Conservation (phyloP, 176 grass and related monocot genomes). For the Musa itinerans region DNA sequence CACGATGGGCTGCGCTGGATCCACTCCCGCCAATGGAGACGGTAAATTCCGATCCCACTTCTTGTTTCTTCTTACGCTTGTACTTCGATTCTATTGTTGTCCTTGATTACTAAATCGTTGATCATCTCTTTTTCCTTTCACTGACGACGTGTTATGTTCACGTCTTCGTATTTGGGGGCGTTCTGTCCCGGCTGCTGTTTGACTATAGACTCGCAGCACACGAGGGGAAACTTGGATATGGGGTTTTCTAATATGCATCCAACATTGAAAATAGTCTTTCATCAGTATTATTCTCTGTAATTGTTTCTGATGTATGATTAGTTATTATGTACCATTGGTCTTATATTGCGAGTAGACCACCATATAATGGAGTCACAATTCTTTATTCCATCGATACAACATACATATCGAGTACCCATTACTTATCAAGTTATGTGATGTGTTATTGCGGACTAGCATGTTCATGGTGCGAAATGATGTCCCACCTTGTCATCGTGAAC, state of each 20-base stretch:
- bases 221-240: not conserved
- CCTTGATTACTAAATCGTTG: no score
- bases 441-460: no score
- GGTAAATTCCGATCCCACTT: constrained; percentile 17
- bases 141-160: no score
- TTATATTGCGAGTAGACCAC: not conserved
- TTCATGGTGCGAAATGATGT: no score
- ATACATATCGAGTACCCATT: no score
- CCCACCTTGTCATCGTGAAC: no score
- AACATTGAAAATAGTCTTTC: not conserved
- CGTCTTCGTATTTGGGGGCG: no score
- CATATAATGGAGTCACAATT: not conserved
- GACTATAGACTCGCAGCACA: no score
- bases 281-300: not conserved
- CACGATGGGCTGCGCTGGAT: constrained; percentile 90
- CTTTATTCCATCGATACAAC: not conserved
- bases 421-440: no score
- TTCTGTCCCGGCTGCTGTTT: no score
- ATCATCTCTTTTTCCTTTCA: no score
- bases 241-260: not conserved
- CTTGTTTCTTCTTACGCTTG: not conserved
- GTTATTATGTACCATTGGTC: not conserved
- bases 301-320: not conserved
- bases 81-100: no score
- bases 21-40: constrained; percentile 45